A percentile compares a stretch with the other conserved stretches of the same genome.
Evolutionary conservation across 768 basidiomycete genomes (phyloP).

Genomic region (Clavulina sp.): DNA sequence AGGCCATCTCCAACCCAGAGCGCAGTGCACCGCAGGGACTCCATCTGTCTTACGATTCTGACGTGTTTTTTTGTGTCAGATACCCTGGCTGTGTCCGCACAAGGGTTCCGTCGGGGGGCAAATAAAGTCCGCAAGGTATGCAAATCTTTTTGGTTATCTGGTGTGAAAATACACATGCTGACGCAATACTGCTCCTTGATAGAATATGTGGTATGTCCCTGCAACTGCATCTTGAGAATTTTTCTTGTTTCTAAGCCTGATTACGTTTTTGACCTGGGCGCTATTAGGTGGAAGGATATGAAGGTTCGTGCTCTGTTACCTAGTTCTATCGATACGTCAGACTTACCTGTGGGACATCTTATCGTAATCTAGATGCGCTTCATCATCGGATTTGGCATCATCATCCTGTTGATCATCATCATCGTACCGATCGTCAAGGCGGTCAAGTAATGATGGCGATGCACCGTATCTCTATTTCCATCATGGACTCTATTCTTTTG

Average conservation of each 20-base stretch:
- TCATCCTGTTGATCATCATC: conserved; percentile 86
- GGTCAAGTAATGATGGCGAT: conserved; percentile 33
- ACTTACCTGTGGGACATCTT: not conserved
- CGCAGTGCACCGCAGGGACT: not conserved
- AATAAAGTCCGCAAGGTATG: conserved; percentile 92
- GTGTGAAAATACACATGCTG: conserved; percentile 16
- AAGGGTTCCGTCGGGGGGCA: conserved; percentile 93
- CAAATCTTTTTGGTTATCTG: conserved; percentile 16
- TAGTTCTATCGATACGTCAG: not conserved
- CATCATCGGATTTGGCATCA: conserved; percentile 81
- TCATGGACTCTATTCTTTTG: not conserved
- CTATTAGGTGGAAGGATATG: conserved; percentile 87
- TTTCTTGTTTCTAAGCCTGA: not conserved
- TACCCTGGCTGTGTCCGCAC: conserved; percentile 93
- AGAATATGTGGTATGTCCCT: conserved; percentile 79
- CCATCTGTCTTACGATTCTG: not conserved
- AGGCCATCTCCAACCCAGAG: not conserved
- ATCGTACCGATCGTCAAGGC: conserved; percentile 89
- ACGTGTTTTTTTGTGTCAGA: conserved; percentile 30
- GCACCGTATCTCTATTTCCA: no score
- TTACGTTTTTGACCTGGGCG: not conserved
- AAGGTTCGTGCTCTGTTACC: conserved; percentile 38
- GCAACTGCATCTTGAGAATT: not conserved
- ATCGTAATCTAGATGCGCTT: conserved; percentile 57
- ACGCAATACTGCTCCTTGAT: conserved; percentile 6